Base-by-base conservation (phyloP, 148 eudicot species). In the Silene latifolia region DNA sequence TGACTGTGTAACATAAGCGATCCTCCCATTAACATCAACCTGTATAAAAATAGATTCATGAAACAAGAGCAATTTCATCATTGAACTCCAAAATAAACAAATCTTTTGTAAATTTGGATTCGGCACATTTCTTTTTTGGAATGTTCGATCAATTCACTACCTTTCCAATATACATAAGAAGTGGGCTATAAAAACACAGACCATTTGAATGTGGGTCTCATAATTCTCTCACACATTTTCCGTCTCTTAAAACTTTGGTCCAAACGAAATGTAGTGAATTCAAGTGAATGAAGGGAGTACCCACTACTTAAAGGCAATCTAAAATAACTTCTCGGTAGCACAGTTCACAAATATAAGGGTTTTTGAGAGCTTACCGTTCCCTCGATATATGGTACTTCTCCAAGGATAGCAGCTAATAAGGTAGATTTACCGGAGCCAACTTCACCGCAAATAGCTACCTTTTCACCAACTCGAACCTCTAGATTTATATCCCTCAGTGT, bases 341-440 rank as follows among this genome's bases (percentile, higher is more conserved):
- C 35, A 32, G 20, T 66, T 66, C 4, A 47, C 14, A 23, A 5
- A 14, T 14, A 4, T 20, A 9, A 69, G 20, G 58, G 32, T 14
- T 68, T 46, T 68, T 44, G 42, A 18, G 66, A 67, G 77, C 97
- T 86, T 82, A 92, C 97, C 19, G 80, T 81, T 84, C 98, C 98
- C 62, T 84, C 77, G 56, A 82, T 81, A 72, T 60, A 83, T 23
- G 98, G 91, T 63, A 91, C 90, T 88, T 94, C 98, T 72, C 95
- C 95, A 24, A 94, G 96, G 83, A 91, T 78, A 17, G 97, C 83
- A 24, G 98, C 90, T 23, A 94, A 80, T 80, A 93, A 86, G 24
- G 97, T 89, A 4, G 98, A 89, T 80, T 93, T 93, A 19, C 98
- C 98, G 1, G 98, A 91, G 10, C 98, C 98, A 51, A 94, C 98